Conservation (phyloP, 305 asterid genomes). For the Withania somnifera region DNA sequence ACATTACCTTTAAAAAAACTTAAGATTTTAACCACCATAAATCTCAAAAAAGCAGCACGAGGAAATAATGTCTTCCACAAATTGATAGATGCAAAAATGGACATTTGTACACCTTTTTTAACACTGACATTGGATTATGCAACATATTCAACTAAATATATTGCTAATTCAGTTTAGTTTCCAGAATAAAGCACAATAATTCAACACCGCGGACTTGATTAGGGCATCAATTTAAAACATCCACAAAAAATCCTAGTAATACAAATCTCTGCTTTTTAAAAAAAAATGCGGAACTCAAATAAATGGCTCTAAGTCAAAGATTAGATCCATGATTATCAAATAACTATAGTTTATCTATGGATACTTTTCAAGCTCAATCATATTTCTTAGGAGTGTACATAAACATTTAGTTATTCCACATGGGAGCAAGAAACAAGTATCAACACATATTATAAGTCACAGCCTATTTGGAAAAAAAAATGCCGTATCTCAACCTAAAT, state of each 20-base stretch:
- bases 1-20: not conserved
- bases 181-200: not conserved
- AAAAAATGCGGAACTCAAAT: not conserved
- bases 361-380: too few species aligned
- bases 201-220: not conserved
- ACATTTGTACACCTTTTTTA: not conserved
- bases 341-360: not conserved
- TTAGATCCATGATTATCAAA: not conserved
- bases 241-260: too few species aligned
- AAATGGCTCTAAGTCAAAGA: not conserved
- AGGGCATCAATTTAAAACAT: not conserved
- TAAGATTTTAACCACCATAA: not conserved
- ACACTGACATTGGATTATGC: not conserved
- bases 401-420: not conserved
- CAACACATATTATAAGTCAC: not conserved
- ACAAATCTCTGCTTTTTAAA: not conserved
- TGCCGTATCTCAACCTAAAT: not conserved
- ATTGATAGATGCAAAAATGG: not conserved
- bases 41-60: not conserved
- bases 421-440: not conserved
- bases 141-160: not conserved
- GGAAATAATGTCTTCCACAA: not conserved
- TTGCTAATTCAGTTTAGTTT: not conserved
- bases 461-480: not conserved
- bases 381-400: not conserved